Conservation (phyloP, 306 rosid species). For the Prunus mira region DNA sequence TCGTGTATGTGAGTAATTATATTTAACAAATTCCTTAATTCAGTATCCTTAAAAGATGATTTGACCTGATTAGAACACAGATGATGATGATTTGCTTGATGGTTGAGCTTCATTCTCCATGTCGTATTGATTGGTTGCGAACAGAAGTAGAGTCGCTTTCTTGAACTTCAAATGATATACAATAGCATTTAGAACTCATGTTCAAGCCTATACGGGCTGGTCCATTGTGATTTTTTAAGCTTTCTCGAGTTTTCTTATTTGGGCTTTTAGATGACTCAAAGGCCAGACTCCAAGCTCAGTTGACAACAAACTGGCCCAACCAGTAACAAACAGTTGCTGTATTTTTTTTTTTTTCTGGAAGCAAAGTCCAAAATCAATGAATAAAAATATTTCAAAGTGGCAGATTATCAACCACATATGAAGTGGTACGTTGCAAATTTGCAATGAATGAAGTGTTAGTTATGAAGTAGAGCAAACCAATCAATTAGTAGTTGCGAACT, state of each 20-base stretch:
- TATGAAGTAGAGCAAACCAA: neutral
- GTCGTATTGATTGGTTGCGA: neutral
- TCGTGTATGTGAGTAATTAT: too few species aligned
- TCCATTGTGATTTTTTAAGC: too few species aligned
- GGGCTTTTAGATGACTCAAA: neutral
- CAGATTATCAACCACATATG: neutral
- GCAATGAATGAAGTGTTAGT: neutral
- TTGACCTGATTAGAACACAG: neutral
- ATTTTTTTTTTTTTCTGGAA: neutral
- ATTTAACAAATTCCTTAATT: neutral
- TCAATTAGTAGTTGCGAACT: neutral
- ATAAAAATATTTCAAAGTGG: neutral
- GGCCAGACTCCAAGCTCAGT: neutral
- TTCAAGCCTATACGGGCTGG: too few species aligned
- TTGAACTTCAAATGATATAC: too few species aligned
- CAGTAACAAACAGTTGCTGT: too few species aligned
- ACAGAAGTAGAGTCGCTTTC: neutral
- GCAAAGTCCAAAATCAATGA: neutral
- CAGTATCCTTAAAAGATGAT: neutral
- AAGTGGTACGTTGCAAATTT: conserved; percentile 3
- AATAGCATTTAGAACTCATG: too few species aligned
- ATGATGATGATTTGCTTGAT: neutral
- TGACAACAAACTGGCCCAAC: neutral
- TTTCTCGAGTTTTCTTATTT: too few species aligned
- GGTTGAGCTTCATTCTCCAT: neutral